phyloP scores from a whole-genome alignment of 2,329 filamentous ascomycete genomes.

The Arachnomyces sp. region DNA sequence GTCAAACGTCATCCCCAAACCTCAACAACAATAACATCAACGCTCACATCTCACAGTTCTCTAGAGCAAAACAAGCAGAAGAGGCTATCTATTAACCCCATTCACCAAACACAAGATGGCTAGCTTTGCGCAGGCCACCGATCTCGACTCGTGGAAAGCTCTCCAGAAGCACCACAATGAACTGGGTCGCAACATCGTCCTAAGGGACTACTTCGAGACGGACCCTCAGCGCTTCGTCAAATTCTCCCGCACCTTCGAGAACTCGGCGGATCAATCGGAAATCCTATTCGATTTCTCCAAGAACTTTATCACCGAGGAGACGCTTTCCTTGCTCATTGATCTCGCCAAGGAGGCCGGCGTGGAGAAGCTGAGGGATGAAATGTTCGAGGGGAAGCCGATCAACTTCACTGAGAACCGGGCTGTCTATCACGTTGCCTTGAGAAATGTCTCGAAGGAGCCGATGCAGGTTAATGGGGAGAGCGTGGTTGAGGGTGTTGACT shows the following conservation, averaged over 20 bases:
- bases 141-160: slow-evolving; percentile 78
- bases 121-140: slow-evolving; percentile 45
- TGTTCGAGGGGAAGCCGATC: slow-evolving; percentile 98
- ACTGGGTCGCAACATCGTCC: slow-evolving; percentile 79
- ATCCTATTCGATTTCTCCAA: slow-evolving; percentile 99
- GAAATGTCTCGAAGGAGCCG: slow-evolving; percentile 76
- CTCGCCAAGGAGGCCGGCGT: slow-evolving; percentile 85
- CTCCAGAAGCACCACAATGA: slow-evolving; percentile 85
- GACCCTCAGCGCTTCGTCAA: slow-evolving; percentile 85
- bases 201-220: slow-evolving; percentile 86
- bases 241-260: slow-evolving; percentile 78
- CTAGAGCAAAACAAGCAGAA: too few relatives aligned
- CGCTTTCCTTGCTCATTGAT: slow-evolving; percentile 75
- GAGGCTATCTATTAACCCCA: too few relatives aligned
- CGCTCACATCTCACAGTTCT: too few relatives aligned
- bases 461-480: slow-evolving; percentile 83
- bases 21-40: too few relatives aligned
- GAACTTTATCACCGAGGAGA: slow-evolving; percentile 95
- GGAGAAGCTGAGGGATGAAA: slow-evolving; percentile 89
- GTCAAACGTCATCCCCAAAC: too few relatives aligned
- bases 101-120: slow-evolving; percentile 6
- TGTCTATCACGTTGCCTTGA: slow-evolving; percentile 89
- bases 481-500: slow-evolving; percentile 88
- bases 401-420: slow-evolving; percentile 98
- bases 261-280: slow-evolving; percentile 68